Base-by-base conservation (phyloP, 2,329 filamentous ascomycete species). In the Sordariomycetes sp. region DNA sequence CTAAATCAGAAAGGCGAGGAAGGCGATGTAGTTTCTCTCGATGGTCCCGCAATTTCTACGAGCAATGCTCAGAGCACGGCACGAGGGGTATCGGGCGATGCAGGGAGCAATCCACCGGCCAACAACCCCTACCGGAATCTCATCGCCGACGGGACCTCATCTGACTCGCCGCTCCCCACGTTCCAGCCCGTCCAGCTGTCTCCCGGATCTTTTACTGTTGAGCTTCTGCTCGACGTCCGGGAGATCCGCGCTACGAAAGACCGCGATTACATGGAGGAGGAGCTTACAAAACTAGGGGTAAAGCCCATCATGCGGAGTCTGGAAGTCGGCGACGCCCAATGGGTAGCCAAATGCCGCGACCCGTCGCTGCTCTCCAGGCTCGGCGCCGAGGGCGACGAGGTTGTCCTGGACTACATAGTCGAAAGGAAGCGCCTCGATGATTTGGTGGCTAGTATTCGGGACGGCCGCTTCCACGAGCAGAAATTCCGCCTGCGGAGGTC, bases 371-470 rank as follows among this genome's bases (percentile, higher is more conserved):
- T 89, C 5, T 64, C 75, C 1, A 73, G 72, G 4, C 72, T 79
- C 55, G 85, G 85, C 13, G 72, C 74, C 1, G 80, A 85, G 64
- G 82, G 85, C 17, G 78, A 82, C 59, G 87, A 91, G 66, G 70
- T 92, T 13, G 81, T 90, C 53, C 74, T 94, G 4, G 88, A 92
- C 67, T 89, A 85, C 76, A 88, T 94, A 52, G 79, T 90, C 1
- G 89, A 94, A 70, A 79, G 89, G 60, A 94, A 94, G 66, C 78
- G 89, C 10, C 77, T 91, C 0, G 88, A 92, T 65, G 89, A 94
- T 66, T 72, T 94, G 53, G 78, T 92, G n/a, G 74, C 78, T 55
- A 90, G 86, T 60, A 89, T 94, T 70, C 90, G 87, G 67, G 89
- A 92, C 61, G 87, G 87, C 1, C 82, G 89, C 2, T 92, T 90